Base-by-base conservation (phyloP, 2,329 filamentous ascomycete species). In the Exophiala alcalophila region DNA sequence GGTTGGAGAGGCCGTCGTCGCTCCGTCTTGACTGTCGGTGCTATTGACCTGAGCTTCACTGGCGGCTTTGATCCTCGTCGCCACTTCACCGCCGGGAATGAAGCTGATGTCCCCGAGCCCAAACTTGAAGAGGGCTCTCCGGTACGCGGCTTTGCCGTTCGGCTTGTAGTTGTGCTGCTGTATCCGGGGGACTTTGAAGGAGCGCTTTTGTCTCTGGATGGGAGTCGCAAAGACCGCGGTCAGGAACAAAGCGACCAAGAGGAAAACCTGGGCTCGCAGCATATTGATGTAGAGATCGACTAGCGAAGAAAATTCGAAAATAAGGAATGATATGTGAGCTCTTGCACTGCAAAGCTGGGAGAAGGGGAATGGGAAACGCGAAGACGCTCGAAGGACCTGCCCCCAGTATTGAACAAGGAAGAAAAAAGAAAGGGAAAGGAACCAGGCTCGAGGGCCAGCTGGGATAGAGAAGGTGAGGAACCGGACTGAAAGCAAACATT, bases 41-140 rank as follows among this genome's bases (percentile, higher is more conserved):
- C 27, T 42, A 31, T 41, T 36, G 7, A 54, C 53, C 10, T 53
- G 38, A 18, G 55, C 52, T 14, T 57, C 47, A 18, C 56, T 57
- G 11, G 57, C 58, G 33, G 59, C 56, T 29, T 54, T 41, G 47
- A 57, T 41, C 25, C 55, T 47, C 27, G 52, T 50, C 11, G 55
- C 51, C 16, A 53, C 33, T 15, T 61, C 54, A 15, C 62, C 48
- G 16, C 40, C 56, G 11, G 59, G 59, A 36, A 62, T 46, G 37
- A 67, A 63, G 35, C 65, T 62, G 19, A 61, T 54, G 9, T 64
- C 53, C 19, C 64, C 61, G 12, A 63, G 49, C 9, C 59, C 68
- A 62, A 76, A 88, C 62, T 90, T 90, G 55, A 71, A 66, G 61
- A 84, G 82, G 11, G 83, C 78, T 64, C 78, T 84, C 36, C 75